These are phyloP conservation scores for Bruguiera sexangula DNA, from an alignment of 345 rosid species.

Conservation along the genomic window DNA sequence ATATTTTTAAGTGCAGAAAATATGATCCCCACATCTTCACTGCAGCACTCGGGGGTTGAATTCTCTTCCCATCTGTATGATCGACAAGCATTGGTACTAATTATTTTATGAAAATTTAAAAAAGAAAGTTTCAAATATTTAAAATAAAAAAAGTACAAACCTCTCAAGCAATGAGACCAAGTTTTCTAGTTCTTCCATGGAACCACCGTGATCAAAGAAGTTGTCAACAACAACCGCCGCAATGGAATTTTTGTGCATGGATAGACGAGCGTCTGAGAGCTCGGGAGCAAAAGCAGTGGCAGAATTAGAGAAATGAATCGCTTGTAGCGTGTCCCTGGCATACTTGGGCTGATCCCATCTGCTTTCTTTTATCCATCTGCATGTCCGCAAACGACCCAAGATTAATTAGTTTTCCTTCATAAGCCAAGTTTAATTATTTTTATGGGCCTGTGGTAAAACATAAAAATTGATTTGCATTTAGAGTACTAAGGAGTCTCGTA, in stretches of 20 bases:
- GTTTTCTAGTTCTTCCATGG: constrained; percentile 16
- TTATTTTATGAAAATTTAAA: neutral
- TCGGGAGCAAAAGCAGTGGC: constrained; percentile 4
- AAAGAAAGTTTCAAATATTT: neutral
- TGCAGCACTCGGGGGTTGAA: constrained; percentile 1
- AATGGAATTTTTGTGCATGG: constrained; percentile 13
- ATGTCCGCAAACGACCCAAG: neutral
- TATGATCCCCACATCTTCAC: constrained; percentile 13
- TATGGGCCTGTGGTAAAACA: neutral
- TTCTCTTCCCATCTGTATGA: constrained; percentile 19
- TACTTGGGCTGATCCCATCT: constrained; percentile 8
- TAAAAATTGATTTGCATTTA: too few relatives aligned
- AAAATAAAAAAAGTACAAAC: neutral
- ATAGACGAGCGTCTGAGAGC: constrained; percentile 3
- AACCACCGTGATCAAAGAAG: constrained; percentile 16
- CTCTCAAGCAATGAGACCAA: constrained; percentile 11
- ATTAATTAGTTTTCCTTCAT: neutral
- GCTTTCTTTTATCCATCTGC: constrained; percentile 17
- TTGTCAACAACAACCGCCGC: constrained; percentile 11
- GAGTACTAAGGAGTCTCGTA: too few relatives aligned
- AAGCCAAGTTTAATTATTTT: neutral
- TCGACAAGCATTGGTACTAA: neutral
- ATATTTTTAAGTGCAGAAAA: constrained; percentile 15
- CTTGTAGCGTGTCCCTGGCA: constrained; percentile 15
- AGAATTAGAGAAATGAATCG: too few relatives aligned